phyloP scores from a whole-genome alignment of 2,329 filamentous ascomycete species.

The Verticillium tricorpus region DNA sequence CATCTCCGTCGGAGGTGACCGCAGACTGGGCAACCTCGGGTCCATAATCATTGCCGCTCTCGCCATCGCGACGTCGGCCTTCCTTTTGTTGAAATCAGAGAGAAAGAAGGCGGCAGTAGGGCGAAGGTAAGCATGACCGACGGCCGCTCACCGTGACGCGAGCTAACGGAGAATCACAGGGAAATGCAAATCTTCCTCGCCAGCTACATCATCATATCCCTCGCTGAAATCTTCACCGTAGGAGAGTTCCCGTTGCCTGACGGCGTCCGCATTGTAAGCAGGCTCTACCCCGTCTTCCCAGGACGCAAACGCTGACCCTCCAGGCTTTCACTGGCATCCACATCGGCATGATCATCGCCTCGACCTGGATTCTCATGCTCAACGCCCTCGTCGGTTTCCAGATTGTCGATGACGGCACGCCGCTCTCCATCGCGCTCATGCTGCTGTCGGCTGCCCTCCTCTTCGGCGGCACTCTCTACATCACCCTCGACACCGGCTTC shows the following conservation, averaged over 20 bases:
- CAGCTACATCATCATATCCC: conserved; percentile 79
- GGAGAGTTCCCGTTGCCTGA: conserved; percentile 77
- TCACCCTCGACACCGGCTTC: conserved; percentile 89
- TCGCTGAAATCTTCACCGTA: conserved; percentile 96
- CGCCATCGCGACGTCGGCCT: conserved; percentile 63
- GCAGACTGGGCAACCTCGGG: conserved; percentile 80
- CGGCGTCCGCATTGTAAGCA: conserved; percentile 66
- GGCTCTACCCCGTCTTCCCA: background rate
- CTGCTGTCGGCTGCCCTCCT: conserved; percentile 64
- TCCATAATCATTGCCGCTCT: conserved; percentile 79
- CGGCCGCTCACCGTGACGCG: background rate
- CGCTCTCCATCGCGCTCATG: conserved; percentile 74
- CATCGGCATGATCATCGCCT: conserved; percentile 82
- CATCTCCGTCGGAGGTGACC: conserved; percentile 62
- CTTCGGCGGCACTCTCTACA: conserved; percentile 90
- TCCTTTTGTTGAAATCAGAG: conserved; percentile 76
- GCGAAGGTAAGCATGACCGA: conserved; percentile 58
- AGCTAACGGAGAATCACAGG: conserved; percentile 39
- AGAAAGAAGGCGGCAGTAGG: conserved; percentile 91
- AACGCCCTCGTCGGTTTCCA: conserved; percentile 94
- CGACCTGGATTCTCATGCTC: conserved; percentile 84
- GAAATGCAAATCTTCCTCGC: conserved; percentile 95
- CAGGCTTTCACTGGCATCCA: conserved; percentile 88
- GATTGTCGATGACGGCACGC: conserved; percentile 87
- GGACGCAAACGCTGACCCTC: conserved; percentile 6